Conservation (phyloP, 441 rosid species). For the Raphanus hybrid region DNA sequence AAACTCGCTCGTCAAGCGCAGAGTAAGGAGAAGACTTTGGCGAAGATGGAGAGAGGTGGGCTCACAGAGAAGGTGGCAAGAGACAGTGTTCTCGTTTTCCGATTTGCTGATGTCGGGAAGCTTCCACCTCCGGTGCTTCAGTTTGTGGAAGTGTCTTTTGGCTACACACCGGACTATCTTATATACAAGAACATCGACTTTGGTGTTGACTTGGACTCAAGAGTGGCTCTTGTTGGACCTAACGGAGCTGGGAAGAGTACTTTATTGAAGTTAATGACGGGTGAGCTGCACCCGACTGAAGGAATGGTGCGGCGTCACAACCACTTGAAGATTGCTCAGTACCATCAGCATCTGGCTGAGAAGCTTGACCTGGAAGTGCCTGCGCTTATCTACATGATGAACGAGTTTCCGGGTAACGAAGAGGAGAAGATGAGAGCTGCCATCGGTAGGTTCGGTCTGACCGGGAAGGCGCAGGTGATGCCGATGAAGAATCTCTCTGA, state of each 20-base stretch:
- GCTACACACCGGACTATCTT: conserved; percentile 83
- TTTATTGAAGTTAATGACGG: conserved; percentile 94
- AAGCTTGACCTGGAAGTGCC: conserved; percentile 83
- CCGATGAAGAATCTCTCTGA: conserved; percentile 94
- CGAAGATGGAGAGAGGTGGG: conserved; percentile 99
- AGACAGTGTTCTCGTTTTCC: conserved; percentile 82
- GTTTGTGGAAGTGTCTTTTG: conserved; percentile 92
- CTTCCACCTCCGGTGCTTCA: conserved; percentile 99
- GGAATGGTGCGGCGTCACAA: conserved; percentile 98
- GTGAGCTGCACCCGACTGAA: conserved; percentile 77
- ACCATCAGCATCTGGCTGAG: conserved; percentile 93
- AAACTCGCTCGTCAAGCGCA: conserved; percentile 98
- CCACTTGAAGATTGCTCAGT: conserved; percentile 92
- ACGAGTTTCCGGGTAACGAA: conserved; percentile 88
- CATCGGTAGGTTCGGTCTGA: conserved; percentile 81
- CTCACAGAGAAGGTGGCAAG: conserved; percentile 82
- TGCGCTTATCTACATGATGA: conserved; percentile 84
- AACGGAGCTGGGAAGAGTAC: conserved; percentile 99
- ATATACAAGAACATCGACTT: conserved; percentile 87
- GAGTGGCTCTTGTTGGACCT: conserved; percentile 95
- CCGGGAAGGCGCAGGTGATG: conserved; percentile 97
- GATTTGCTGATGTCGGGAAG: conserved; percentile 91
- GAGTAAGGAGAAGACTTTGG: conserved; percentile 97
- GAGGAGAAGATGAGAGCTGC: conserved; percentile 96
- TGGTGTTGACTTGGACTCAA: conserved; percentile 94